Evolutionary conservation across 768 basidiomycete species (phyloP).

Genomic region (Termitomyces sp.): DNA sequence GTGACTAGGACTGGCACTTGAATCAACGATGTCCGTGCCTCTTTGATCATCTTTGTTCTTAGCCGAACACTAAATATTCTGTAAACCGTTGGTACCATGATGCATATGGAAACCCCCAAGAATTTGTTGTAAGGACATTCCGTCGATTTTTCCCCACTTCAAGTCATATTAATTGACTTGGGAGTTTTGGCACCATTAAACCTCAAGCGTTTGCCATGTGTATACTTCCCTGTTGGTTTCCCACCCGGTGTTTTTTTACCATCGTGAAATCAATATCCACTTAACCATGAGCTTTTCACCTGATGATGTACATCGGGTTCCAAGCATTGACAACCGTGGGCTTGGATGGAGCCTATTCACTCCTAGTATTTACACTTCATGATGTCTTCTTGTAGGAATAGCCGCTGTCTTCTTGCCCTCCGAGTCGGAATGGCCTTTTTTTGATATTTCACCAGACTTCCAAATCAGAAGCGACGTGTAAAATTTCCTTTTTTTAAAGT

Average conservation of each 20-base stretch:
- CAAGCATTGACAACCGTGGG: not conserved
- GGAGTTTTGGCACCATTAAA: not conserved
- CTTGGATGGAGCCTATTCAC: not conserved
- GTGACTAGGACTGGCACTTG: constrained; percentile 30
- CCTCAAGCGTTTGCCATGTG: too few relatives aligned
- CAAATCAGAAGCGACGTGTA: too few relatives aligned
- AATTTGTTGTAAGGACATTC: not conserved
- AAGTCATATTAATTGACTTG: not conserved
- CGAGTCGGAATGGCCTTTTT: too few relatives aligned
- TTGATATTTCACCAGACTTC: too few relatives aligned
- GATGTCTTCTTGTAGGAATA: not conserved
- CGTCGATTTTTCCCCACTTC: too few relatives aligned
- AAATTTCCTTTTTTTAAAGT: too few relatives aligned
- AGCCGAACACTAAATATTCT: not conserved
- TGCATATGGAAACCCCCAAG: not conserved
- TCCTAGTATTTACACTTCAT: not conserved
- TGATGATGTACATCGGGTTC: not conserved
- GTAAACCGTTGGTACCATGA: not conserved
- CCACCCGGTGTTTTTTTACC: too few relatives aligned
- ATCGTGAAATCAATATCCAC: not conserved
- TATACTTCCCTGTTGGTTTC: not conserved
- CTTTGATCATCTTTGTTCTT: not conserved
- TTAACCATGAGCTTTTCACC: not conserved
- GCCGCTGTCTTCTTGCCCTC: not conserved
- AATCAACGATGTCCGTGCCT: not conserved